Evolutionary conservation across 108 stramenopile species (phyloP), one percentile per base, ranked within the genome.

Genomic region (Seminavis robusta): DNA sequence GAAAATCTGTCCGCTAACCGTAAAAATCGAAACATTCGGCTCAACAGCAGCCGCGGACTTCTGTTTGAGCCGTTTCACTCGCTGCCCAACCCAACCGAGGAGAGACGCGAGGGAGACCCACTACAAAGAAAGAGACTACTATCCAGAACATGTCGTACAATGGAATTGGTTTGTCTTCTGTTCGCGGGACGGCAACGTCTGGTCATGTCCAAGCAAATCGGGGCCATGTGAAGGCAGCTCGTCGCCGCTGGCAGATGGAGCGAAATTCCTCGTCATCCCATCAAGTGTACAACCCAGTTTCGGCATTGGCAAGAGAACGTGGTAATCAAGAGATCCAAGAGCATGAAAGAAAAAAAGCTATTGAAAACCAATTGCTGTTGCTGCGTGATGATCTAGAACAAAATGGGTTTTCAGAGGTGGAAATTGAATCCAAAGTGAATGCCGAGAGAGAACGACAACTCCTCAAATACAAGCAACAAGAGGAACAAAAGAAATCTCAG

Each of bases 141-240:
- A n/a, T n/a, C n/a, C n/a, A n/a, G n/a, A n/a, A 33, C 52, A 47
- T 24, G 4, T 46, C 46, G 57, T 59, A 95, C 70, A 95, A 95
- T 73, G 90, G 90, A 21, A 91, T 95, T 30, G 94, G 94, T 9
- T 72, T 95, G 27, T 31, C 85, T n/a, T 69, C 88, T 24, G 90
- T 89, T 52, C 87, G 94, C 9, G 94, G 94, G 31, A 85, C 88
- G 13, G 90, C 94, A 16, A 95, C 94, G 21, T 88, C 86, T 3
- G 94, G 94, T 21, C 82, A 95, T 59, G 87, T 95, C 49, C 91
- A 92, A 60, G 54, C 66, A 42, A 95, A 91, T 58, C 78, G 81
- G 3, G 76, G 89, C 7, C 83, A 92, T 65, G 80, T 95, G 4
- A 74, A 80, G n/a, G 76, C 76, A 20, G 46, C 64, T 8, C 72